Conservation (phyloP, 73 alveolate genomes). For the Urostyla sp. region DNA sequence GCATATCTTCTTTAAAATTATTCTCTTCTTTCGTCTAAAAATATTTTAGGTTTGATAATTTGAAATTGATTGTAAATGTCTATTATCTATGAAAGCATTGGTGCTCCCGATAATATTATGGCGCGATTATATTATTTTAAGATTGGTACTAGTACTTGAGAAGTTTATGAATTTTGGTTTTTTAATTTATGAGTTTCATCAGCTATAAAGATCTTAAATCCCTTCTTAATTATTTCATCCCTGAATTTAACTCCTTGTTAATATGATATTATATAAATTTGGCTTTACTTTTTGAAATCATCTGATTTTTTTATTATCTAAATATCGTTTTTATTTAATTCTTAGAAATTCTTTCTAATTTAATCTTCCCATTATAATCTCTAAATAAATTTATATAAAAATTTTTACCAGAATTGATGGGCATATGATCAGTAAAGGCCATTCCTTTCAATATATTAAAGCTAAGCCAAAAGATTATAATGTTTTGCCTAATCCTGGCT, state of each 20-base stretch:
- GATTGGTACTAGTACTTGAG: conserved; percentile 80
- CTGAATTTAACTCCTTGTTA: conserved; percentile 70
- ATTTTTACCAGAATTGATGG: conserved; percentile 79
- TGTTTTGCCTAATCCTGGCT: conserved; percentile 96
- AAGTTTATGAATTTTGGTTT: conserved; percentile 69
- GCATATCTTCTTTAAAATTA: conserved; percentile 69
- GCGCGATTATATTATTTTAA: conserved; percentile 69
- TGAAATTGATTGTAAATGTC: conserved; percentile 85
- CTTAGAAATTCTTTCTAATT: conserved; percentile 72
- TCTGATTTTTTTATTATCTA: conserved; percentile 63
- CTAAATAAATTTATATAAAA: neutral
- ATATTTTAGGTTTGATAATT: conserved; percentile 84
- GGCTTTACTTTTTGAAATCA: conserved; percentile 35
- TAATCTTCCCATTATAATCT: conserved; percentile 84
- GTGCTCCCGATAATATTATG: conserved; percentile 91
- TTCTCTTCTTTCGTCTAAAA: conserved; percentile 78
- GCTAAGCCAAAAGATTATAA: conserved; percentile 90
- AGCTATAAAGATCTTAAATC: conserved; percentile 71
- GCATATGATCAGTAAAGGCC: conserved; percentile 94
- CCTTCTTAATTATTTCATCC: conserved; percentile 49
- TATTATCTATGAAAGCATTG: conserved; percentile 83
- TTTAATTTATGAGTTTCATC: conserved; percentile 93
- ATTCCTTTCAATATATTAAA: conserved; percentile 74
- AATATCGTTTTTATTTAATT: conserved; percentile 50
- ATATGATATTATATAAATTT: conserved; percentile 81